Evolutionary conservation across 1,139 yeast genomes (phyloP).

Genomic region (Geotrichum cucujoidarum): DNA sequence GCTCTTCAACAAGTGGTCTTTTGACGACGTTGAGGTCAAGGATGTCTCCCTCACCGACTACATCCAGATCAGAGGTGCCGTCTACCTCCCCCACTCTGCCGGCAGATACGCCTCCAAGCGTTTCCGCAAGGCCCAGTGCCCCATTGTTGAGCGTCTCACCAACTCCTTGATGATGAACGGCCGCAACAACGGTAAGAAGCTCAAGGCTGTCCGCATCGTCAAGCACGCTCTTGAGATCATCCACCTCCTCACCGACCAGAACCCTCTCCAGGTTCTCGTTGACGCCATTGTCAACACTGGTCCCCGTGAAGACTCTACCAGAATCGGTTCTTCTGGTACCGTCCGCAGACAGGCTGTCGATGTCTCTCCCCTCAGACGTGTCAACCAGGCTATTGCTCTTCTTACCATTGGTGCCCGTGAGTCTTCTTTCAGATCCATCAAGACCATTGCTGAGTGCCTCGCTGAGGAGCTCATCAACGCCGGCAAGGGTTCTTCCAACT

Average conservation of each 20-base stretch:
- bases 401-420: slow-evolving; percentile 99
- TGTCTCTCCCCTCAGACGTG: slow-evolving; percentile 99
- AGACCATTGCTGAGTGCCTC: slow-evolving; percentile 99
- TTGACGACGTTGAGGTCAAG: slow-evolving; percentile 94
- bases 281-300: slow-evolving; percentile 99
- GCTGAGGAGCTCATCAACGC: slow-evolving; percentile 99
- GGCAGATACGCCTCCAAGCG: slow-evolving; percentile 99
- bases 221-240: slow-evolving; percentile 98
- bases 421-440: slow-evolving; percentile 99
- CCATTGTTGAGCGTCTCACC: slow-evolving; percentile 98
- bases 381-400: slow-evolving; percentile 97
- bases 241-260: slow-evolving; percentile 95
- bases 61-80: slow-evolving; percentile 97
- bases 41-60: slow-evolving; percentile 98
- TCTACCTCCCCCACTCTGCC: slow-evolving; percentile 97
- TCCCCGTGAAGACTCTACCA: slow-evolving; percentile 99
- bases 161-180: slow-evolving; percentile 99
- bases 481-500: slow-evolving; percentile 99
- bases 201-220: slow-evolving; percentile 99
- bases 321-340: slow-evolving; percentile 99
- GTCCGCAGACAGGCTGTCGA: slow-evolving; percentile 99
- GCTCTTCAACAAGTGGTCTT: slow-evolving; percentile 99
- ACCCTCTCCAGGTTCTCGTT: slow-evolving; percentile 99
- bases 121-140: slow-evolving; percentile 99
- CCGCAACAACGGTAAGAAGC: slow-evolving; percentile 99